Conservation (phyloP, 1,139 yeast genomes). For the Kodamaea arcana region DNA sequence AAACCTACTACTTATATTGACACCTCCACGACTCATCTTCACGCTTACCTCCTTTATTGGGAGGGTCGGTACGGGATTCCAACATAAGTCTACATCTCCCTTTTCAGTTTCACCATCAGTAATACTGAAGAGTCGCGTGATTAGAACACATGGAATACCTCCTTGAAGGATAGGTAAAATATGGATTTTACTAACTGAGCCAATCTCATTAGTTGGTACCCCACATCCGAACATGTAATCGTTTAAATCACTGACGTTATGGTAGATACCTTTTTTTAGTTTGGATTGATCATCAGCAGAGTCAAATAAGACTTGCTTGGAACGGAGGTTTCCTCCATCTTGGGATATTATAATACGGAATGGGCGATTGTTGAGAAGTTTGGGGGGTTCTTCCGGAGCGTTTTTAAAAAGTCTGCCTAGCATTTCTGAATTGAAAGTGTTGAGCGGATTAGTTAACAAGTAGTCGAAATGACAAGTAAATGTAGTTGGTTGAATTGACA, state of each 20-base stretch:
- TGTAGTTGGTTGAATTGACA: no score
- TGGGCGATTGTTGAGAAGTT: conserved; percentile 1
- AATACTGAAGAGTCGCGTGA: conserved; percentile 45
- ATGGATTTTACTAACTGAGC: conserved; percentile 45
- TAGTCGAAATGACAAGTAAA: no score
- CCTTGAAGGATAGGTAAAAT: conserved; percentile 41
- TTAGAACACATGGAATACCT: conserved; percentile 33
- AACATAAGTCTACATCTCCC: conserved; percentile 9
- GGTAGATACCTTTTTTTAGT: conserved; percentile 24
- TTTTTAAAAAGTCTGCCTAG: conserved; percentile 15
- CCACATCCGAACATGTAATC: conserved; percentile 59
- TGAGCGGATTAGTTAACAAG: no score
- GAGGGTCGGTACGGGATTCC: conserved; percentile 36
- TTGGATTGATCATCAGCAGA: conserved; percentile 22
- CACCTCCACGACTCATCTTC: conserved; percentile 1
- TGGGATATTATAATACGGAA: conserved; percentile 48
- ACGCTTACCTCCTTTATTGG: conserved; percentile 16
- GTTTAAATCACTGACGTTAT: conserved; percentile 41
- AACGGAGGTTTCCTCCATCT: conserved; percentile 48
- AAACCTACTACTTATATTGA: conserved; percentile 33
- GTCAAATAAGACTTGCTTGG: conserved; percentile 49
- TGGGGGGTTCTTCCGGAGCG: conserved; percentile 1
- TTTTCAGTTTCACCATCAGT: conserved; percentile 21
- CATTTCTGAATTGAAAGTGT: no score
- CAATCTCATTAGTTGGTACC: conserved; percentile 46